These are phyloP conservation scores for Oxalis stricta DNA, from an alignment of 441 rosid species.

Conservation along the genomic window DNA sequence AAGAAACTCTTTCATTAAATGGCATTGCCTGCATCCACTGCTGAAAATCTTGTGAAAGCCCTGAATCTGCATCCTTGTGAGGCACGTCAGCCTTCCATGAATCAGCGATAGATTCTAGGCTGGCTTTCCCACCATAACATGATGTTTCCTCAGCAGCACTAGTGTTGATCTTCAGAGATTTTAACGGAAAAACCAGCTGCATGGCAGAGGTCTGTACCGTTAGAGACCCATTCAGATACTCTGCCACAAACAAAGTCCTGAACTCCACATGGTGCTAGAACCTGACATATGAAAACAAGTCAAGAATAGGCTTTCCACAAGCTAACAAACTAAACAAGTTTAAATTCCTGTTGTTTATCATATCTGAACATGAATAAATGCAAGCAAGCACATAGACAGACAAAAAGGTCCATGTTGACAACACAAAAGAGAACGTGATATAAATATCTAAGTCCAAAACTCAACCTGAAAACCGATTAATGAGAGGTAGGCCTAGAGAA, in stretches of 20 bases:
- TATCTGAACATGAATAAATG: background rate
- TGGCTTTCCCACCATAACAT: slow-evolving; percentile 62
- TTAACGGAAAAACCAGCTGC: slow-evolving; percentile 60
- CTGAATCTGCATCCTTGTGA: slow-evolving; percentile 17
- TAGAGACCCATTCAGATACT: slow-evolving; percentile 58
- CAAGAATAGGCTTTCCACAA: slow-evolving; percentile 7
- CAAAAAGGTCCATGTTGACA: no score
- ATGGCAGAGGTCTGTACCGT: slow-evolving; percentile 62
- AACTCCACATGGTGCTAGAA: slow-evolving; percentile 67
- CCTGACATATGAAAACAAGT: slow-evolving; percentile 26
- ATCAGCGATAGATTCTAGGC: slow-evolving; percentile 49
- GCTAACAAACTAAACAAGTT: background rate
- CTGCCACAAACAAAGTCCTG: slow-evolving; percentile 59
- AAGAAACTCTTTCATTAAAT: slow-evolving; percentile 36
- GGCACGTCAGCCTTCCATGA: slow-evolving; percentile 39
- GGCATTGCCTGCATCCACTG: slow-evolving; percentile 41
- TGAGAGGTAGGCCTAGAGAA: no score
- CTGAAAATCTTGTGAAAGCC: slow-evolving; percentile 31
- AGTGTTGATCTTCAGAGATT: slow-evolving; percentile 11
- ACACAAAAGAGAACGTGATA: background rate
- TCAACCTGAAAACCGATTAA: no score
- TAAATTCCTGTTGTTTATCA: background rate
- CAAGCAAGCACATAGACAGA: background rate
- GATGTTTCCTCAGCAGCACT: slow-evolving; percentile 26
- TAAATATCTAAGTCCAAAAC: no score